These are phyloP conservation scores for Rhizophagus clarus DNA, from an alignment of 192 early-diverging fungal genomes.

Conservation along the genomic window DNA sequence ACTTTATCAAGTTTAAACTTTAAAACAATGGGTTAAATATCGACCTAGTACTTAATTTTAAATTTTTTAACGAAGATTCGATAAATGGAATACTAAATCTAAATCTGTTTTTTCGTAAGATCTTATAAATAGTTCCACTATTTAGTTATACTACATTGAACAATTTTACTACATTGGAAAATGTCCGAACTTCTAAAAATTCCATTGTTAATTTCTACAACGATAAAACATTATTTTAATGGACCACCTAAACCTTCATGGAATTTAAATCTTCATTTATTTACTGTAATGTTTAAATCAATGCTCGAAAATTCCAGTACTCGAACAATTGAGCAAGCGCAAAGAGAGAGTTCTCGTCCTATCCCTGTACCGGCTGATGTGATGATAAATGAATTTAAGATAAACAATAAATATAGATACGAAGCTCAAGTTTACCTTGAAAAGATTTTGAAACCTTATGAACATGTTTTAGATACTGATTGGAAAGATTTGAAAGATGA, in stretches of 20 bases:
- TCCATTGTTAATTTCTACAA: constrained; percentile 36
- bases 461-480: constrained; percentile 48
- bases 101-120: no score
- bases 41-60: no score
- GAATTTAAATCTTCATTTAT: constrained; percentile 40
- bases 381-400: no score
- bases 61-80: no score
- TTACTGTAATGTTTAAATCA: constrained; percentile 38
- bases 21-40: no score
- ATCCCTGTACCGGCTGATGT: constrained; percentile 33
- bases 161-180: no score
- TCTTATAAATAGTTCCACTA: no score
- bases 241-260: constrained; percentile 53
- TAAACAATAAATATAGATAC: no score
- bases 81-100: no score
- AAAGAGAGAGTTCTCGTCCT: constrained; percentile 30
- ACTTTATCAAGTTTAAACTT: no score
- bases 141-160: no score
- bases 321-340: constrained; percentile 42
- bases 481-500: constrained; percentile 43
- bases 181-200: not conserved
- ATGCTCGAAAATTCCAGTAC: constrained; percentile 31
- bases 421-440: constrained; percentile 39
- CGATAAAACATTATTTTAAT: constrained; percentile 31
- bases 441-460: constrained; percentile 35